Conservation (phyloP, 805 yeast genomes). For the Candida loeiensis region DNA sequence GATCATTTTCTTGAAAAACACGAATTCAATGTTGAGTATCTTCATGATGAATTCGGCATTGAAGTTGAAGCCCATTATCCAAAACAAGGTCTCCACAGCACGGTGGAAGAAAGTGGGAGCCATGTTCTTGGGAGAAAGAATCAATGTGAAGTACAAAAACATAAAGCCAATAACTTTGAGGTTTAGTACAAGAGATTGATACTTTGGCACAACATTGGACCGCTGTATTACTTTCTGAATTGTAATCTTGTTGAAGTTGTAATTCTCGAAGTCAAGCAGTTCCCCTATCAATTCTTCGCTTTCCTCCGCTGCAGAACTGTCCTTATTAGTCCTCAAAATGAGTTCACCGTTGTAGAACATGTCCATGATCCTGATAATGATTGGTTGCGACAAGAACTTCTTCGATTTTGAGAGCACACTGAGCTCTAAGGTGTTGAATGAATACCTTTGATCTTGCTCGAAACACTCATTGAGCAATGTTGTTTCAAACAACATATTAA, state of each 20-base stretch:
- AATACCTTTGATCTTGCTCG: constrained; percentile 14
- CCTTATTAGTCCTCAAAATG: constrained; percentile 18
- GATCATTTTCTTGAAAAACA: constrained; percentile 45
- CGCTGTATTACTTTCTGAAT: constrained; percentile 29
- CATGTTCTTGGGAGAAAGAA: constrained; percentile 14
- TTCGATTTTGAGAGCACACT: constrained; percentile 53
- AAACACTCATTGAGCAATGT: constrained; percentile 41
- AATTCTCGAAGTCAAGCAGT: constrained; percentile 21
- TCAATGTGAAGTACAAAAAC: constrained; percentile 28
- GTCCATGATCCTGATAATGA: constrained; percentile 43
- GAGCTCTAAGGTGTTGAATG: constrained; percentile 47
- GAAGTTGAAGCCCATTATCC: constrained; percentile 45
- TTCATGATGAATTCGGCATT: constrained; percentile 46
- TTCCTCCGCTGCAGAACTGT: constrained; percentile 13
- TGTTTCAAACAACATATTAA: constrained; percentile 43
- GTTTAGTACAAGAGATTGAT: constrained; percentile 39
- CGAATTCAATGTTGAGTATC: constrained; percentile 42
- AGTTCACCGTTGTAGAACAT: constrained; percentile 53
- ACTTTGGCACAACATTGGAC: constrained; percentile 37
- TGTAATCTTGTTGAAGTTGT: constrained; percentile 29
- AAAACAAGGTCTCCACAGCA: constrained; percentile 35
- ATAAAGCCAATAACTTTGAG: constrained; percentile 30
- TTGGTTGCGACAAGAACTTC: constrained; percentile 50
- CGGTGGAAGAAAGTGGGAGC: constrained; percentile 9
- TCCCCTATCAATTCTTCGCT: constrained; percentile 15